A percentile compares a stretch with the other conserved stretches of the same genome.
Evolutionary conservation across 2,329 filamentous ascomycete genomes (phyloP).

Genomic region (Xylariaceae sp.): DNA sequence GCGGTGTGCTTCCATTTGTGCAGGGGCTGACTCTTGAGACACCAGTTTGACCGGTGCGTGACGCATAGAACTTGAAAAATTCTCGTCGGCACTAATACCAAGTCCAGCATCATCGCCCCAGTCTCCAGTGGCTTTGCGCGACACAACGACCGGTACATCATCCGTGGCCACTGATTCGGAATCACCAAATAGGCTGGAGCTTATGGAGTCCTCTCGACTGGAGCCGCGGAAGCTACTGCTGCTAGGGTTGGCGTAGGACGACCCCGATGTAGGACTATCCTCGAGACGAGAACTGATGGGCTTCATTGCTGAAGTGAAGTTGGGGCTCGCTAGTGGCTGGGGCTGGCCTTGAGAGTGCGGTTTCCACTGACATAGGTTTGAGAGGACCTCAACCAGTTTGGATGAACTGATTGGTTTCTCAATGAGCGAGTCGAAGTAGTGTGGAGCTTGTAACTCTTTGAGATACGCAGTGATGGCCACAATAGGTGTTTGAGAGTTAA

Average conservation of each 20-base stretch:
- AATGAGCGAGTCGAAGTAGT: conserved; percentile 92
- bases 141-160: conserved; percentile 72
- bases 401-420: conserved; percentile 94
- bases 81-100: conserved; percentile 68
- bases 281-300: conserved; percentile 62
- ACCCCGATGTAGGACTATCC: conserved; percentile 80
- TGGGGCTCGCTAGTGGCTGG: conserved; percentile 45
- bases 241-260: conserved; percentile 69
- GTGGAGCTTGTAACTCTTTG: conserved; percentile 92
- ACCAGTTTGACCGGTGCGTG: conserved; percentile 46
- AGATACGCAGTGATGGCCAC: conserved; percentile 95
- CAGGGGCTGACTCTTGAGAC: conserved; percentile 62
- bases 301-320: conserved; percentile 60
- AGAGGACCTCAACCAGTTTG: conserved; percentile 84
- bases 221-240: conserved; percentile 70
- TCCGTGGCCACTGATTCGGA: conserved; percentile 74
- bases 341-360: conserved; percentile 55
- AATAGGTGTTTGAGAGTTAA: conserved; percentile 90
- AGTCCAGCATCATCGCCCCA: conserved; percentile 71
- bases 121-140: conserved; percentile 68
- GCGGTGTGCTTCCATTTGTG: conserved; percentile 50
- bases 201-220: conserved; percentile 83
- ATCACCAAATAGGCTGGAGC: conserved; percentile 83
- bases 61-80: conserved; percentile 36
- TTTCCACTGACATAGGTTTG: conserved; percentile 90